These are phyloP conservation scores for Iberis pinnata DNA, from an alignment of 345 rosid species.

Conservation along the genomic window DNA sequence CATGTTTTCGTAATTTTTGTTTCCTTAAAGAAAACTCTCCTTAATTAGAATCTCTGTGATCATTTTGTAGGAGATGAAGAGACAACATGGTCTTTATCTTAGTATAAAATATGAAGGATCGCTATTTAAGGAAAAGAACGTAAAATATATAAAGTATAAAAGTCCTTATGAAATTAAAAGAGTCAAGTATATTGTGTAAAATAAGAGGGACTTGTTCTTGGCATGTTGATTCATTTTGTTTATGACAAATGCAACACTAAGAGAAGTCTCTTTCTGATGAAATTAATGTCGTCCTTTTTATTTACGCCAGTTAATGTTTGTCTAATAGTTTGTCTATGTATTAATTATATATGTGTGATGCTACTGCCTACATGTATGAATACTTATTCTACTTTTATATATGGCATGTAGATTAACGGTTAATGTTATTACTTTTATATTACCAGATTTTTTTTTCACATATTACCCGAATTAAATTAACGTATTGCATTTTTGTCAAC, in stretches of 20 bases:
- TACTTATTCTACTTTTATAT: no score
- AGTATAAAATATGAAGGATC: background rate
- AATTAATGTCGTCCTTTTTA: no score
- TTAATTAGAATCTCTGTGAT: background rate
- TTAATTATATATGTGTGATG: no score
- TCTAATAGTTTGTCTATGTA: no score
- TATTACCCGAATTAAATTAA: no score
- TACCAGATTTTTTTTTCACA: no score
- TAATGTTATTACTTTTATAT: no score
- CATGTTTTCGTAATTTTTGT: no score
- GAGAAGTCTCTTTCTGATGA: conserved; percentile 6
- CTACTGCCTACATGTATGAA: no score
- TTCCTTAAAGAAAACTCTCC: no score
- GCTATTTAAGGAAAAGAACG: background rate
- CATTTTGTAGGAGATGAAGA: conserved; percentile 20
- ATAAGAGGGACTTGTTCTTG: conserved; percentile 16
- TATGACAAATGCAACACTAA: conserved; percentile 3
- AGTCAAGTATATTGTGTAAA: background rate
- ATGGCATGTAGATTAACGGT: no score
- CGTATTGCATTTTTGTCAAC: no score
- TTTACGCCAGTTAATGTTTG: conserved; percentile 3
- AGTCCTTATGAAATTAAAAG: conserved; percentile 1
- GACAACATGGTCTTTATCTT: background rate
- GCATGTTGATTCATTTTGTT: conserved; percentile 11
- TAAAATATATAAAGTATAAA: background rate